Conservation (phyloP, 176 grass and related monocot genomes). For the Ensete glaucum region DNA sequence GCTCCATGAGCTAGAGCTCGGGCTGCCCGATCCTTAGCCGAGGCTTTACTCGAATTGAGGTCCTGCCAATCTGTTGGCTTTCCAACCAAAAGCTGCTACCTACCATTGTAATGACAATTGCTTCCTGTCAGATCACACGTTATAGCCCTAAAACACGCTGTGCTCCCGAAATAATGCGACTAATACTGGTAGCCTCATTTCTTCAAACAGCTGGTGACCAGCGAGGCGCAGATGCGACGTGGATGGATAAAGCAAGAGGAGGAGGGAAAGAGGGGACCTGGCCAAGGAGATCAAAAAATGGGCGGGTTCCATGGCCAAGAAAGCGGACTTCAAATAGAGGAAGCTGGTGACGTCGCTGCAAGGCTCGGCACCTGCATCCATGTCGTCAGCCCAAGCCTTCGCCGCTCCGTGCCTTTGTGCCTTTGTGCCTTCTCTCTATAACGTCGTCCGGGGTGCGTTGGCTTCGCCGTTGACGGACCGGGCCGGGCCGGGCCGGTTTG, state of each 20-base stretch:
- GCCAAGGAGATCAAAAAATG: conserved; percentile 1
- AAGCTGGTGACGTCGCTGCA: neutral
- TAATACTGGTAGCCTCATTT: neutral
- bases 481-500: too few relatives aligned
- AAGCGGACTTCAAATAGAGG: conserved; percentile 45
- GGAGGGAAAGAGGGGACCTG: neutral
- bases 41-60: neutral
- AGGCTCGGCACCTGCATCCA: neutral
- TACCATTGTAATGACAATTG: neutral
- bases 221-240: neutral
- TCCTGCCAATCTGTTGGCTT: neutral
- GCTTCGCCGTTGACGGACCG: too few relatives aligned
- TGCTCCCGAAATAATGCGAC: neutral
- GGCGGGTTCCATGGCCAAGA: neutral
- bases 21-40: neutral
- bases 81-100: neutral
- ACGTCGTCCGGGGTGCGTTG: too few relatives aligned
- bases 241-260: neutral
- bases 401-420: neutral
- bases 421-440: neutral
- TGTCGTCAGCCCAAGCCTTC: neutral
- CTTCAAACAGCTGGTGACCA: conserved; percentile 7
- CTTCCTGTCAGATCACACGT: neutral
- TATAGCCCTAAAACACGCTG: neutral
- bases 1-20: too few relatives aligned